Evolutionary conservation across 1,139 yeast genomes (phyloP).

Genomic region (Pichia sp.): DNA sequence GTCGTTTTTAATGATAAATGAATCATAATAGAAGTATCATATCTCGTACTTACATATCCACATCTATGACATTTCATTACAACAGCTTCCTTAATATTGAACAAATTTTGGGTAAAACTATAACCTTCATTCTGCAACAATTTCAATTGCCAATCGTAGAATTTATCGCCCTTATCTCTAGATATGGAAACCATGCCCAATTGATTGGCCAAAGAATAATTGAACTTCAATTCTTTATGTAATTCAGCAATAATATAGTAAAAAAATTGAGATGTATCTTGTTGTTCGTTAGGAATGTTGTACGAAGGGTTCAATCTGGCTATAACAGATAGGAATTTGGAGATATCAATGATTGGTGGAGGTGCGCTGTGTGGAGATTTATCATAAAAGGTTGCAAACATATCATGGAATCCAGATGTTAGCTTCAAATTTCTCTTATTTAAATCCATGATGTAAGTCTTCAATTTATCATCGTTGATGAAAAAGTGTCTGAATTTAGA

Average conservation of each 20-base stretch:
- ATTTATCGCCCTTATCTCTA: slow-evolving; percentile 38
- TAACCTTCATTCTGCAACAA: slow-evolving; percentile 55
- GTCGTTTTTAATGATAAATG: slow-evolving; percentile 27
- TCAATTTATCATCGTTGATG: slow-evolving; percentile 26
- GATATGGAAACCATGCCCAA: background rate
- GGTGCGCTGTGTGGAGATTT: slow-evolving; percentile 42
- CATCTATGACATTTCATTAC: slow-evolving; percentile 62
- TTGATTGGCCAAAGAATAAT: slow-evolving; percentile 12
- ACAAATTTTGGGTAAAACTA: slow-evolving; percentile 64
- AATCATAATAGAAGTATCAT: slow-evolving; percentile 32
- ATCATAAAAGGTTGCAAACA: slow-evolving; percentile 28
- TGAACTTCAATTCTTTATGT: slow-evolving; percentile 74
- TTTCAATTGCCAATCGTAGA: slow-evolving; percentile 57
- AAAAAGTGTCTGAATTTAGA: slow-evolving; percentile 43
- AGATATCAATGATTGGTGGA: slow-evolving; percentile 60
- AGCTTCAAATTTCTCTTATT: slow-evolving; percentile 25
- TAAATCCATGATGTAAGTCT: slow-evolving; percentile 19
- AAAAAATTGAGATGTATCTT: slow-evolving; percentile 90
- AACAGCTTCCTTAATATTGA: slow-evolving; percentile 83
- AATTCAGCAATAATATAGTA: slow-evolving; percentile 80
- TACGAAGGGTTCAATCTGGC: slow-evolving; percentile 60
- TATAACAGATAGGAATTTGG: slow-evolving; percentile 56
- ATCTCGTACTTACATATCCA: slow-evolving; percentile 48
- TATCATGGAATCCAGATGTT: slow-evolving; percentile 28
- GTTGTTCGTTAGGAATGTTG: slow-evolving; percentile 75